Base-by-base conservation (phyloP, 176 grass and related monocot genomes). In the Rhynchospora pubera region DNA sequence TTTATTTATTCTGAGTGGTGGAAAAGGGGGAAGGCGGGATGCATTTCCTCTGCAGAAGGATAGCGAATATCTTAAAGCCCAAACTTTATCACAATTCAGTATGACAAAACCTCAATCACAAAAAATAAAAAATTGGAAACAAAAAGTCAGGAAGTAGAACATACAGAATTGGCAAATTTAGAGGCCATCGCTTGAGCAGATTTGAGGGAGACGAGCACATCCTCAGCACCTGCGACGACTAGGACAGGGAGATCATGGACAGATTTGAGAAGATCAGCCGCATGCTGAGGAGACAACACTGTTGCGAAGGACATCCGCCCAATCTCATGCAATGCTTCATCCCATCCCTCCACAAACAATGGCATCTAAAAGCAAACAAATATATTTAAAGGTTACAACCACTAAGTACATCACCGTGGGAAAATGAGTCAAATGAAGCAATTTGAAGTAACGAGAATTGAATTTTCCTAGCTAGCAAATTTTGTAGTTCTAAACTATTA, bases 321-420 rank as follows among this genome's bases (percentile, higher is more conserved):
- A 65, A 98, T 91, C 90, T 98, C 92, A 86, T 94, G 95, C 76
- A 98, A 89, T 8, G 95, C 95, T 90, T 98, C 87, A 77, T 98
- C 95, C 95, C 95, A 98, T 51, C 95, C 92, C 74, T 98, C 92
- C 63, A 94, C 89, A 91, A 93, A 98, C 15, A 98, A 70, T 44
- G 95, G 92, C 69, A 90, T 87, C 95, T 98, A 65, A 48, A 39
- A 87, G 62, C 39, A 16, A 91, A 79, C 77, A 87, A 46, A 62
- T 1, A 77, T 56, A 77, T 48, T 56, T 28, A 28, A 28, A 28
- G n/a, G 26, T 28, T 30, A 56, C 7, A 18, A 77, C 50, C 21
- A 75, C 2, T 30, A 53, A n/a, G 11, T 26, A 12, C 55, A 57
- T 57, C 55, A 73, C 9, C 46, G 67, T 47, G 42, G 47, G 42